Evolutionary conservation across 768 basidiomycete species (phyloP), one percentile per base, ranked within the genome.

Genomic region (Russula griseocarnosa): DNA sequence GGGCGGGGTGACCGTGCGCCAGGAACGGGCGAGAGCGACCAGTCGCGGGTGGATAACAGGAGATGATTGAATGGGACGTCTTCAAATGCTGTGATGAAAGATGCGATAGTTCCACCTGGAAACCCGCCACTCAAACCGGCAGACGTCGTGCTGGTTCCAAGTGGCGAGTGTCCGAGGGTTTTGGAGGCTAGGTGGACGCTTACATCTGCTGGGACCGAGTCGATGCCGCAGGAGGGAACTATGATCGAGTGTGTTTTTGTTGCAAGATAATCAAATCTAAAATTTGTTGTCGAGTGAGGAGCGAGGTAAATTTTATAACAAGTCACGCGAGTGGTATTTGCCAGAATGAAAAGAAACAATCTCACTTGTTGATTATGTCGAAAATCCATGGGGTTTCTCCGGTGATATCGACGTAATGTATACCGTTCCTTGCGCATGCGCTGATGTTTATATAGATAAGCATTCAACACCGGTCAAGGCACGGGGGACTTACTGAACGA

Each of bases 381-480:
- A 75, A 76, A 52, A 88, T 80, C 84, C 87, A 94, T 3, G 78
- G 75, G 0, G 80, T 74, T 72, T 95, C 93, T 9, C 89, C 88
- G 2, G 88, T 84, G 38, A 94, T 77, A 74, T 98, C 95, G 30
- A 93, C 85, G 72, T 96, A 96, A 74, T 95, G 92, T 8, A 83
- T 81, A 6, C 89, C 86, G 62, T 87, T 76, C 40, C 76, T 76
- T 5, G 86, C 88, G 66, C 94, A 96, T 5, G 88, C 86, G 61
- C 83, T 90, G 65, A 26, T 14, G 34, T 11, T 16, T 32, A 55
- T 32, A 55, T 22, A 24, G 18, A 28, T 26, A 44, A 10, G 24
- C 5, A 51, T 53, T 30, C 32, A 11, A 32, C 16, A 50, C 18
- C 10, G 38, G 42, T 16, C 13, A 13, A 36, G 13, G 26, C 7